Evolutionary conservation across 352 stramenopile species (phyloP).

Genomic region (Pythium myriotylum): DNA sequence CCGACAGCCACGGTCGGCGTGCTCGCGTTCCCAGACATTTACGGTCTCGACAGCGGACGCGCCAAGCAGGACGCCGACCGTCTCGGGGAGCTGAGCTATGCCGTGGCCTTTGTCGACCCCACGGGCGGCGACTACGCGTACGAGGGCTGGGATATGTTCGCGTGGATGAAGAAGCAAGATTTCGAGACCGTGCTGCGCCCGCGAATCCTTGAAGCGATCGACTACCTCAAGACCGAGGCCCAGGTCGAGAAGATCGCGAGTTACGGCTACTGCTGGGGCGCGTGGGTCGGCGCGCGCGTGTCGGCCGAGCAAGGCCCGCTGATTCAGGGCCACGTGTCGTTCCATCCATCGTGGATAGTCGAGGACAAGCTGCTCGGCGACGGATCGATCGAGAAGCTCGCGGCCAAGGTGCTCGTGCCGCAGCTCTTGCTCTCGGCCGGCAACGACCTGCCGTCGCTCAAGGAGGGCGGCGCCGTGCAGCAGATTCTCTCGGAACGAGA

Average conservation of each 20-base stretch:
- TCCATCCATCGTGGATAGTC: conserved; percentile 35
- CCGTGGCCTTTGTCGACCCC: conserved; percentile 48
- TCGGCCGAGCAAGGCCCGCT: conserved; percentile 20
- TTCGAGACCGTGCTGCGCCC: conserved; percentile 24
- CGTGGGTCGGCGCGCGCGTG: conserved; percentile 30
- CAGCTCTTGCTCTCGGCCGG: conserved; percentile 42
- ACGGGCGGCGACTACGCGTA: conserved; percentile 34
- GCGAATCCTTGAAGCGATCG: conserved; percentile 33
- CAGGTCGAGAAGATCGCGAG: conserved; percentile 22
- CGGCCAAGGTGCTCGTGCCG: conserved; percentile 37
- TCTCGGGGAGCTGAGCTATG: conserved; percentile 49
- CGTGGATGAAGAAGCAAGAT: conserved; percentile 21
- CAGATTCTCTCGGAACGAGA: conserved; percentile 33
- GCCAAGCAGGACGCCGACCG: conserved; percentile 49
- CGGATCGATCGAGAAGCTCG: conserved; percentile 41
- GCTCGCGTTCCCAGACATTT: conserved; percentile 52
- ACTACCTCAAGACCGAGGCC: conserved; percentile 34
- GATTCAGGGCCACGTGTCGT: conserved; percentile 28
- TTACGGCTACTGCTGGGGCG: conserved; percentile 38
- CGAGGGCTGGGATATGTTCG: conserved; percentile 22
- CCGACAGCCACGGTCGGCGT: conserved; percentile 33
- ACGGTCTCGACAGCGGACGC: conserved; percentile 52
- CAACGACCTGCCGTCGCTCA: conserved; percentile 49
- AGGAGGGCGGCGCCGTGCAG: conserved; percentile 34
- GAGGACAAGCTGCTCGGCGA: conserved; percentile 39